These are phyloP conservation scores for Vitis rupestris DNA, from an alignment of 164 flowering plant species.

Conservation along the genomic window DNA sequence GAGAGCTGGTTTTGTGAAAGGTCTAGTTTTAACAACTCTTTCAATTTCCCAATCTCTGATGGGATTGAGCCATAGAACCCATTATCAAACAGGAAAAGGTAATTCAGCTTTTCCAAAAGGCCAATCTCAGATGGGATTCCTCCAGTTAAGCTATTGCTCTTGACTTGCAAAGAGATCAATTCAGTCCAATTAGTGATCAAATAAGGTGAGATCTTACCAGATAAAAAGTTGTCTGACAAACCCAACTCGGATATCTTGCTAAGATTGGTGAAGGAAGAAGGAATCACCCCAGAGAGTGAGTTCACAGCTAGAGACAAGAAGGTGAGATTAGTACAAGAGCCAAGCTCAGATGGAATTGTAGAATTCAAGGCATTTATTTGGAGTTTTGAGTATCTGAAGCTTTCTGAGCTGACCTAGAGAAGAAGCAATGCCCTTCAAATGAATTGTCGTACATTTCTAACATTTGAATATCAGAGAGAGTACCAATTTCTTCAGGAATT, in stretches of 20 bases:
- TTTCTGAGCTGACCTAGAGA: conserved; percentile 43
- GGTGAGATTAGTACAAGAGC: conserved; percentile 42
- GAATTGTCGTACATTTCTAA: conserved; percentile 40
- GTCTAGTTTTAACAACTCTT: conserved; percentile 27
- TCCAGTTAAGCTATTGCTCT: conserved; percentile 41
- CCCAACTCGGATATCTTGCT: conserved; percentile 31
- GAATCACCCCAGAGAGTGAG: conserved; percentile 38
- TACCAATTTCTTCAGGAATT: conserved; percentile 35
- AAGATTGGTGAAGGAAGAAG: conserved; percentile 43
- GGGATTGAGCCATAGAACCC: conserved; percentile 46
- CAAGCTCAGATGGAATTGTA: conserved; percentile 52
- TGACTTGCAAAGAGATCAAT: conserved; percentile 38
- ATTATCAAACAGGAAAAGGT: conserved; percentile 41
- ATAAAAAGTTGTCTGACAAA: conserved; percentile 32
- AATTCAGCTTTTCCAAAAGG: conserved; percentile 26
- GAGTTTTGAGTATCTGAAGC: conserved; percentile 37
- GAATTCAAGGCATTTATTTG: conserved; percentile 33
- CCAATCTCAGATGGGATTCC: conserved; percentile 49
- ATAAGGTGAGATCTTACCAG: conserved; percentile 35
- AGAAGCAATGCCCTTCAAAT: conserved; percentile 46
- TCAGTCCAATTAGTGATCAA: conserved; percentile 33
- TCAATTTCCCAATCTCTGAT: conserved; percentile 33
- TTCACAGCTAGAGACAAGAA: conserved; percentile 43
- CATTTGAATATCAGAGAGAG: conserved; percentile 25
- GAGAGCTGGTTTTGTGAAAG: conserved; percentile 55